Evolutionary conservation across 495 filamentous ascomycete species (phyloP).

Genomic region (Penicillium parvum): DNA sequence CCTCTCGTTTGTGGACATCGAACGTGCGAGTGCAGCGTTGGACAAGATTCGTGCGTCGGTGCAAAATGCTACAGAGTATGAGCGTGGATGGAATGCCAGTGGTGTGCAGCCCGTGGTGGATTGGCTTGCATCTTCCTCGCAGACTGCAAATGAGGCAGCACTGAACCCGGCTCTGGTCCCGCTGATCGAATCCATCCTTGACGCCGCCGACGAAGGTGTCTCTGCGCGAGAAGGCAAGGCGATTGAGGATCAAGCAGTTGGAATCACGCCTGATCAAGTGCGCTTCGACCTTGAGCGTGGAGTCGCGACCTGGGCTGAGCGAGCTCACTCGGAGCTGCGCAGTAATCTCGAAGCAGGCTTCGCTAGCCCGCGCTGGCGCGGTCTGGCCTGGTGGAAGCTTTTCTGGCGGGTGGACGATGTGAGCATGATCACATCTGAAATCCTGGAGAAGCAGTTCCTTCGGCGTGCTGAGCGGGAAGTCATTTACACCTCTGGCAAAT

Average conservation of each 20-base stretch:
- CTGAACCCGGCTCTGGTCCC: conserved; percentile 60
- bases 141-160: conserved; percentile 31
- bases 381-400: conserved; percentile 88
- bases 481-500: conserved; percentile 76
- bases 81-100: conserved; percentile 68
- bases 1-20: conserved; percentile 52
- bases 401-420: conserved; percentile 95
- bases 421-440: conserved; percentile 68
- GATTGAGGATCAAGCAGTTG: conserved; percentile 27
- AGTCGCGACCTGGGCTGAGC: conserved; percentile 69
- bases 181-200: conserved; percentile 63
- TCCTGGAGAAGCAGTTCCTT: conserved; percentile 71
- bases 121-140: conserved; percentile 58
- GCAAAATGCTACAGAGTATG: conserved; percentile 63
- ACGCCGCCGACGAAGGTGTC: conserved; percentile 53
- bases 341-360: conserved; percentile 72
- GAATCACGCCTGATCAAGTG: conserved; percentile 37
- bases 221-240: conserved; percentile 43
- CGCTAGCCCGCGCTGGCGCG: conserved; percentile 62
- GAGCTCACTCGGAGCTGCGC: conserved; percentile 77
- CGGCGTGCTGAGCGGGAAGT: conserved; percentile 65
- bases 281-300: conserved; percentile 49
- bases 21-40: conserved; percentile 53
- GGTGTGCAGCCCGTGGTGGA: conserved; percentile 59
- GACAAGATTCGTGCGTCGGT: conserved; percentile 61